A percentile compares a stretch with the other conserved stretches of the same genome.
These are phyloP conservation scores for Alternaria burnsii DNA, from an alignment of 2,329 filamentous ascomycete species.

Conservation along the genomic window DNA sequence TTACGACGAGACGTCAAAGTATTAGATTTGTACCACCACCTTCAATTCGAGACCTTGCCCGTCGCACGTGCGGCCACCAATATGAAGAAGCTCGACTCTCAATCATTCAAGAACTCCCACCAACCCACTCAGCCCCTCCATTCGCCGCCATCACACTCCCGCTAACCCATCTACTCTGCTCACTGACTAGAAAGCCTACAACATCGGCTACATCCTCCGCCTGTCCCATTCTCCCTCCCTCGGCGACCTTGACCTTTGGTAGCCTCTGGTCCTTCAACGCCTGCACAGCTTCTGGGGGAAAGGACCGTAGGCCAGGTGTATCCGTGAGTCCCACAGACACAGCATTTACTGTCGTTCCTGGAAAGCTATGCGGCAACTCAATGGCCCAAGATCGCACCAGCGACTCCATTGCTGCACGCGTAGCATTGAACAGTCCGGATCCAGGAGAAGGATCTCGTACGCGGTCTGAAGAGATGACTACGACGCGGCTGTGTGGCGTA, in stretches of 20 bases:
- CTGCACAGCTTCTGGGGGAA: conserved; percentile 23
- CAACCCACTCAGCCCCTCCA: conserved; percentile 39
- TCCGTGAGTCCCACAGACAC: conserved; percentile 42
- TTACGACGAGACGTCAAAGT: conserved; percentile 2
- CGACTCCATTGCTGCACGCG: conserved; percentile 34
- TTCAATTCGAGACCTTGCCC: background rate
- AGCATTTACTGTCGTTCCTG: conserved; percentile 41
- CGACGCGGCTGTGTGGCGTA: conserved; percentile 21
- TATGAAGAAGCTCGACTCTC: background rate
- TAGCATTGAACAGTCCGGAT: conserved; percentile 25
- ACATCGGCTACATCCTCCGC: conserved; percentile 70
- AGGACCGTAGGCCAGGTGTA: conserved; percentile 29
- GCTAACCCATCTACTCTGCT: conserved; percentile 48
- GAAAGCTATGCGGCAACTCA: conserved; percentile 29
- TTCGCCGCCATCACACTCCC: conserved; percentile 50
- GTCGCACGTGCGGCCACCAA: background rate
- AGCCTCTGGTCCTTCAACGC: conserved; percentile 27
- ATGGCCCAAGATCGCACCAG: conserved; percentile 35
- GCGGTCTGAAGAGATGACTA: conserved; percentile 31
- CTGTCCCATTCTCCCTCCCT: conserved; percentile 34
- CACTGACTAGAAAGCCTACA: conserved; percentile 60
- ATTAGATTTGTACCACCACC: conserved; percentile 14
- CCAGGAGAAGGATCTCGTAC: conserved; percentile 26
- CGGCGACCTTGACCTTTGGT: conserved; percentile 29
- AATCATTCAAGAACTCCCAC: conserved; percentile 16